Evolutionary conservation across 495 filamentous ascomycete genomes (phyloP).

Genomic region (Haplographium delicatum): DNA sequence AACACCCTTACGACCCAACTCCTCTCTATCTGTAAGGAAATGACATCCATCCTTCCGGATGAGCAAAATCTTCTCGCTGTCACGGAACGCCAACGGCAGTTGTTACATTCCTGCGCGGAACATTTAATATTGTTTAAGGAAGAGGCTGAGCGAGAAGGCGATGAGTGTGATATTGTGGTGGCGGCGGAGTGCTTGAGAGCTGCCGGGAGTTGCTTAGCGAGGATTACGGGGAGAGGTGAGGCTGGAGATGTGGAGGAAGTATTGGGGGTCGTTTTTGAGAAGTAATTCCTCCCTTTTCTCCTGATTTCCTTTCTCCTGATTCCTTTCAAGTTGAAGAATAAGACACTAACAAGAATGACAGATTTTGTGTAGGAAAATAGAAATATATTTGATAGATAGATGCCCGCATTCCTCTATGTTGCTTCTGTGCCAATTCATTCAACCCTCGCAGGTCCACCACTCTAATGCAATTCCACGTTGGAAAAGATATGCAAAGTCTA

Average conservation of each 20-base stretch:
- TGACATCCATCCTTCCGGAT: constrained; percentile 57
- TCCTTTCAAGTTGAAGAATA: neutral
- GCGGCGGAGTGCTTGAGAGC: constrained; percentile 86
- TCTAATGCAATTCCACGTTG: neutral
- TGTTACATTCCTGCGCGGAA: constrained; percentile 64
- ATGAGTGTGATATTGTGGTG: constrained; percentile 73
- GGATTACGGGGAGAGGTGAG: constrained; percentile 83
- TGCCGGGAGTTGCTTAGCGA: constrained; percentile 73
- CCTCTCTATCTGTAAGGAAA: constrained; percentile 59
- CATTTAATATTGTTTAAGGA: constrained; percentile 67
- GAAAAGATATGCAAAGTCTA: neutral
- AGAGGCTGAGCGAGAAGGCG: constrained; percentile 32
- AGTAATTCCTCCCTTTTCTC: constrained; percentile 79
- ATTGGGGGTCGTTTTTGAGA: constrained; percentile 95
- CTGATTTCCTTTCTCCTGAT: too few relatives aligned
- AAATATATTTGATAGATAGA: too few relatives aligned
- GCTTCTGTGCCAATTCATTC: too few relatives aligned
- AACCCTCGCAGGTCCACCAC: too few relatives aligned
- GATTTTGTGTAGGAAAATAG: constrained; percentile 71
- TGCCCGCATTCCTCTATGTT: too few relatives aligned
- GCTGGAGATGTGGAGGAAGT: constrained; percentile 94
- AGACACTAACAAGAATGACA: constrained; percentile 24
- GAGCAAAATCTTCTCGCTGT: constrained; percentile 84
- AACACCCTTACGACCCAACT: constrained; percentile 63
- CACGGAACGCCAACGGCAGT: constrained; percentile 79